These are phyloP conservation scores for Aspergillus flavus DNA, from an alignment of 2,329 filamentous ascomycete species.

Conservation along the genomic window DNA sequence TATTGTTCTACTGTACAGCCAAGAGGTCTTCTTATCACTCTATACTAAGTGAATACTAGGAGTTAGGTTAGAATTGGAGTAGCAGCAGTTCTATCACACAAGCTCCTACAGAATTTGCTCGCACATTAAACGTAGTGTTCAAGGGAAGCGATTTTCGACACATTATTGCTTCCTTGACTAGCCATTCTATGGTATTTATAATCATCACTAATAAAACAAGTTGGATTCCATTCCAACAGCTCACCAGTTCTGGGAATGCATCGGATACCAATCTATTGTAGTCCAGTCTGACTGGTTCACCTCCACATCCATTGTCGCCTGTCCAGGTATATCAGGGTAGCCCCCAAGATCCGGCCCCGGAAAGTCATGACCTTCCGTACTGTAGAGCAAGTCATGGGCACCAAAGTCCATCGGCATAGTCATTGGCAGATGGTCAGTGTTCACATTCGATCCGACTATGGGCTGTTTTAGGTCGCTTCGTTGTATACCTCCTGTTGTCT, in stretches of 20 bases:
- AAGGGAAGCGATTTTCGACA: background rate
- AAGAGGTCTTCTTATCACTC: too few species aligned
- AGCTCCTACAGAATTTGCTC: background rate
- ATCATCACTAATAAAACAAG: background rate
- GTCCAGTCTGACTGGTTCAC: background rate
- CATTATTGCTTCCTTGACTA: background rate
- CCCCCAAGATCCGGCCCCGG: background rate
- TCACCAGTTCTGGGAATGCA: background rate
- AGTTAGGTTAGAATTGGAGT: too few species aligned
- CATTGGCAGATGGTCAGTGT: background rate
- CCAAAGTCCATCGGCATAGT: background rate
- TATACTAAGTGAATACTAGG: too few species aligned
- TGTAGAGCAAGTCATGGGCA: background rate
- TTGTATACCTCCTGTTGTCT: background rate
- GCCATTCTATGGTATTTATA: background rate
- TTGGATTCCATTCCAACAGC: background rate
- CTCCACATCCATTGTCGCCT: background rate
- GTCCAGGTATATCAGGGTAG: background rate
- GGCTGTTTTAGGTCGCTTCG: background rate
- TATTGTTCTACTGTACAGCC: too few species aligned
- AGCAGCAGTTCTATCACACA: too few species aligned
- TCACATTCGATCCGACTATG: background rate
- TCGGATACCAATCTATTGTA: background rate
- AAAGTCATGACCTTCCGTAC: background rate
- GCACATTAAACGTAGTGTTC: background rate